Evolutionary conservation across 169 alveolate genomes (phyloP).

Genomic region (Eimeria brunetti): DNA sequence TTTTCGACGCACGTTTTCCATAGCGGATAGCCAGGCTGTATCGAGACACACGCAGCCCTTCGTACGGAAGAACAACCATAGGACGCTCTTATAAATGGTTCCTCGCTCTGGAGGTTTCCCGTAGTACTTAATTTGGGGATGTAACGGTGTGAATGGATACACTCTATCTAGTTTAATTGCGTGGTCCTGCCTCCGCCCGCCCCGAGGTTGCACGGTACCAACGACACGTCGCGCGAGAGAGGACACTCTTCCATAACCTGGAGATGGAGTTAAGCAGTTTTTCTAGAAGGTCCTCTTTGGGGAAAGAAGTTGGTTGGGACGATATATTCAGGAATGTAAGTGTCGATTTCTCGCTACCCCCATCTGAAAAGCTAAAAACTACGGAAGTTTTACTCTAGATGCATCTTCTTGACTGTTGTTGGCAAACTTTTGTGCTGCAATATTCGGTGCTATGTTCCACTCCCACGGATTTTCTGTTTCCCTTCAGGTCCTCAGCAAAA

Average conservation of each 20-base stretch:
- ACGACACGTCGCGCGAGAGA: neutral
- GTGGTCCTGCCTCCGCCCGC: neutral
- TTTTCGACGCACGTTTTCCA: neutral
- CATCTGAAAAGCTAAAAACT: neutral
- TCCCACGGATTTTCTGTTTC: neutral
- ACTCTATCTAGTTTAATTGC: neutral
- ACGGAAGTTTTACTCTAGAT: neutral
- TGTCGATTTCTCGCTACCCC: neutral
- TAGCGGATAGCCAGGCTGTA: neutral
- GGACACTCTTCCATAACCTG: neutral
- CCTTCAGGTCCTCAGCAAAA: neutral
- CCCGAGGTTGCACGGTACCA: neutral
- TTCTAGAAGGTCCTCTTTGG: conserved; percentile 15
- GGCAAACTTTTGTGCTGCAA: neutral
- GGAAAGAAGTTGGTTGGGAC: conserved; percentile 75
- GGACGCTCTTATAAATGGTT: neutral
- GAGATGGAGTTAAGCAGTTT: conserved; percentile 20
- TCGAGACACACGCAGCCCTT: neutral
- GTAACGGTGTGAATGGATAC: neutral
- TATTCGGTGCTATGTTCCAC: neutral
- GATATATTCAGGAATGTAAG: conserved; percentile 63
- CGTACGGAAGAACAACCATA: neutral
- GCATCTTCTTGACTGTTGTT: neutral
- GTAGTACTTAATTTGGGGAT: neutral
- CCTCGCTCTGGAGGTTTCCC: neutral